Percentiles rank a stretch among this genome's conserved stretches.
Conservation (phyloP, 257 asterid species). For the Fraxinus cuspidata region DNA sequence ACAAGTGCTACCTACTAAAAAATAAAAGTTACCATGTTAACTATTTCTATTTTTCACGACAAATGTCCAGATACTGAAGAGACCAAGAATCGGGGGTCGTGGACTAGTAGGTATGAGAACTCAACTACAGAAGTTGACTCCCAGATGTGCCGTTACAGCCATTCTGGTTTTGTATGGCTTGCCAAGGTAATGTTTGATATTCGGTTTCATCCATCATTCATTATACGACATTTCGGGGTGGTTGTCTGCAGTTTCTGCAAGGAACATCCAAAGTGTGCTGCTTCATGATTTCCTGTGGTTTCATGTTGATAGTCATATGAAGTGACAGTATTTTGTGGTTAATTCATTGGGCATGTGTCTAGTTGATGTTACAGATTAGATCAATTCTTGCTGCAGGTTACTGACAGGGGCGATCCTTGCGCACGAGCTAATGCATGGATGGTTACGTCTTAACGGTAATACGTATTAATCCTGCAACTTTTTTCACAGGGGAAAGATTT, state of each 20-base stretch:
- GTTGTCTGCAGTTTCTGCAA: not conserved
- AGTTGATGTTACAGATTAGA: not conserved
- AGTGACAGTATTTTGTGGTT: not conserved
- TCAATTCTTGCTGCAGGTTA: slow-evolving; percentile 53
- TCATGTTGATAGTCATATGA: not conserved
- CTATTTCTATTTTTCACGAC: not conserved
- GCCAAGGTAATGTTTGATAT: slow-evolving; percentile 67
- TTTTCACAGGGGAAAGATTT: not conserved
- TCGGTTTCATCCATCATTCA: not conserved
- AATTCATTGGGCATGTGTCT: too few relatives aligned
- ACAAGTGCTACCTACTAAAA: not conserved
- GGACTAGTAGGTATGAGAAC: slow-evolving; percentile 81
- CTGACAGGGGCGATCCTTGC: slow-evolving; percentile 97
- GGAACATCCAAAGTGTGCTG: not conserved
- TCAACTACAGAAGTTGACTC: slow-evolving; percentile 76
- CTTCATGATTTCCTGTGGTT: not conserved
- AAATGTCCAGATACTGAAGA: slow-evolving; percentile 56
- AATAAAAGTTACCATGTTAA: not conserved
- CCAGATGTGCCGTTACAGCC: slow-evolving; percentile 95
- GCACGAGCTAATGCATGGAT: slow-evolving; percentile 97
- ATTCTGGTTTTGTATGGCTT: slow-evolving; percentile 93
- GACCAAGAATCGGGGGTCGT: slow-evolving; percentile 82
- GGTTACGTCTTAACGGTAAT: slow-evolving; percentile 91
- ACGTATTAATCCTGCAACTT: not conserved
- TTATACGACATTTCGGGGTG: not conserved